These are phyloP conservation scores for Shiraia bambusicola DNA, from an alignment of 2,329 filamentous ascomycete species.

Conservation along the genomic window DNA sequence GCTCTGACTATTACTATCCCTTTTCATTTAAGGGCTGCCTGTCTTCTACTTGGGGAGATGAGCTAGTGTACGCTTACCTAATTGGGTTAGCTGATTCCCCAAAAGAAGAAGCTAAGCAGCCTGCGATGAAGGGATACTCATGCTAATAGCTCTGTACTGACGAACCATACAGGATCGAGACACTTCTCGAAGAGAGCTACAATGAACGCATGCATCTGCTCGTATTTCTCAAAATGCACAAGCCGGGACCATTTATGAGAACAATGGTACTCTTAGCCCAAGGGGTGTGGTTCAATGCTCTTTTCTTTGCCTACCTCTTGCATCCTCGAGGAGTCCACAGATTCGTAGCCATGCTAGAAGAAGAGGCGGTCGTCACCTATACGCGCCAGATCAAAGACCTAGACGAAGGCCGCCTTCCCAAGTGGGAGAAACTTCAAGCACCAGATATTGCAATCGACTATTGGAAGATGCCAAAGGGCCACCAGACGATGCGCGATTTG, in stretches of 20 bases:
- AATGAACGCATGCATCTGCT: slow-evolving; percentile 93
- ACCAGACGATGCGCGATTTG: slow-evolving; percentile 80
- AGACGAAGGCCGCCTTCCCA: slow-evolving; percentile 77
- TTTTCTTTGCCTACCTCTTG: slow-evolving; percentile 86
- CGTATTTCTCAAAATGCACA: slow-evolving; percentile 88
- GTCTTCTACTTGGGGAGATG: no score
- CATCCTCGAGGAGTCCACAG: slow-evolving; percentile 87
- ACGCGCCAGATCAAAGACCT: slow-evolving; percentile 85
- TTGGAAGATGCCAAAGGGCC: slow-evolving; percentile 88
- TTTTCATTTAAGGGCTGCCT: neutral
- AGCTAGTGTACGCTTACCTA: no score
- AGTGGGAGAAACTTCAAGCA: slow-evolving; percentile 75
- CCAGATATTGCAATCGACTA: slow-evolving; percentile 90
- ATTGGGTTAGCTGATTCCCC: no score
- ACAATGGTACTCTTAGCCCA: slow-evolving; percentile 86
- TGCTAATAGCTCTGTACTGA: no score
- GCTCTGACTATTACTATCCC: no score
- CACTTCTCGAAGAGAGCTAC: slow-evolving; percentile 83
- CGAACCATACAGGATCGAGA: slow-evolving; percentile 71
- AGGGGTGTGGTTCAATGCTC: slow-evolving; percentile 92
- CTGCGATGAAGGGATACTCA: no score
- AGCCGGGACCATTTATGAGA: slow-evolving; percentile 87
- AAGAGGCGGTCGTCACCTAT: slow-evolving; percentile 96
- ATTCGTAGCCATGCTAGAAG: slow-evolving; percentile 95
- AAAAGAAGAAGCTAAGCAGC: no score